Conservation (phyloP, 2,329 filamentous ascomycete species). For the Ceratocystiopsis brevicomis region DNA sequence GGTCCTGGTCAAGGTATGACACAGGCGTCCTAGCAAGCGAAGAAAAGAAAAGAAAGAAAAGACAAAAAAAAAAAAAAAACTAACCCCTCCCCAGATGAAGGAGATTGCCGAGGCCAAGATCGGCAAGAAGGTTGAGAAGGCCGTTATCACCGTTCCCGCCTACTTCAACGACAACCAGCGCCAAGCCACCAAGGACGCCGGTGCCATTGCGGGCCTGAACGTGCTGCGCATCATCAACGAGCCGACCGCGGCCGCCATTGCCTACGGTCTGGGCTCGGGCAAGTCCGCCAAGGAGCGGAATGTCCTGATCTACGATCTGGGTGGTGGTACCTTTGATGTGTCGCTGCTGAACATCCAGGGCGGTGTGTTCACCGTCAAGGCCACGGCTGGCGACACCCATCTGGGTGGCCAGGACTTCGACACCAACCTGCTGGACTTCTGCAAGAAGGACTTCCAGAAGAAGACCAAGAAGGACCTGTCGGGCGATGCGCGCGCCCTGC, state of each 20-base stretch:
- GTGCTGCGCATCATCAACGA: slow-evolving; percentile 99
- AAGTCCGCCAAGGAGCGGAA: slow-evolving; percentile 97
- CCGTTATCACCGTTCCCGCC: slow-evolving; percentile 93
- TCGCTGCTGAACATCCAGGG: slow-evolving; percentile 97
- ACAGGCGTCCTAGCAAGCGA: no score
- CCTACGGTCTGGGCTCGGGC: slow-evolving; percentile 88
- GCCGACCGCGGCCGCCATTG: slow-evolving; percentile 92
- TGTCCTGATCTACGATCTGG: slow-evolving; percentile 98
- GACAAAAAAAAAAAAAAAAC: neutral
- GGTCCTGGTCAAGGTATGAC: slow-evolving; percentile 83
- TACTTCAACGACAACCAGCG: slow-evolving; percentile 99
- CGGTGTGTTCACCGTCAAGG: slow-evolving; percentile 98
- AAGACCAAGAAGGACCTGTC: slow-evolving; percentile 34
- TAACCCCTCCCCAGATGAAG: slow-evolving; percentile 56
- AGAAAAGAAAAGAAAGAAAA: no score
- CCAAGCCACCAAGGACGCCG: slow-evolving; percentile 97
- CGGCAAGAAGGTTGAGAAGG: slow-evolving; percentile 97
- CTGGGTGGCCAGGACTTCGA: slow-evolving; percentile 94
- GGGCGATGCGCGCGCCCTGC: slow-evolving; percentile 75
- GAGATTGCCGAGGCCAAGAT: slow-evolving; percentile 97
- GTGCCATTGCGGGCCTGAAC: slow-evolving; percentile 92
- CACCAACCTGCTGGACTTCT: slow-evolving; percentile 85
- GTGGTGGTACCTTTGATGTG: slow-evolving; percentile 99
- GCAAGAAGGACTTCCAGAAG: slow-evolving; percentile 62
- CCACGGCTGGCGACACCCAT: slow-evolving; percentile 93